These are phyloP conservation scores for Cercospora beticola DNA, from an alignment of 2,329 filamentous ascomycete genomes.

Conservation along the genomic window DNA sequence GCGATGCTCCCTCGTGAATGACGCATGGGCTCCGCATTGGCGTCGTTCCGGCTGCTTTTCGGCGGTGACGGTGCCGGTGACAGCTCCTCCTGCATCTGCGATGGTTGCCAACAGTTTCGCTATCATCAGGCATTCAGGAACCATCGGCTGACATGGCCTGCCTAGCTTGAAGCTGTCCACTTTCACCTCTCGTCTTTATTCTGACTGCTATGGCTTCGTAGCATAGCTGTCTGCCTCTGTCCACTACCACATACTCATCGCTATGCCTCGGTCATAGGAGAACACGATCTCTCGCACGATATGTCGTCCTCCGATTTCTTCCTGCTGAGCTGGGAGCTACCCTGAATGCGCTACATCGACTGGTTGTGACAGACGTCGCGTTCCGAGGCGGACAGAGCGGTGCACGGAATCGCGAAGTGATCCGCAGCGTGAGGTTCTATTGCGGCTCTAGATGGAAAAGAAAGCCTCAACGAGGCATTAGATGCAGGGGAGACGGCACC, in stretches of 20 bases:
- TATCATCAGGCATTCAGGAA: conserved; percentile 2
- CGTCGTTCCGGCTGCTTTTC: conserved; percentile 4
- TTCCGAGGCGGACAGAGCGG: conserved; percentile 5
- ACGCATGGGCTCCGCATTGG: conserved; percentile 2
- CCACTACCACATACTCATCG: not conserved
- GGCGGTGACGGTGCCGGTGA: not conserved
- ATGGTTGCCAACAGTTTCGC: not conserved
- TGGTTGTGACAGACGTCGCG: not conserved
- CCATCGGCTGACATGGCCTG: not conserved
- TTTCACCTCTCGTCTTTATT: too few species aligned
- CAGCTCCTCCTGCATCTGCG: conserved; percentile 4
- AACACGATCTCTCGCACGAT: not conserved
- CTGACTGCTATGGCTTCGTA: not conserved
- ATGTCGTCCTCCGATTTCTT: conserved; percentile 4
- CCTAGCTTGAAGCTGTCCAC: conserved; percentile 6
- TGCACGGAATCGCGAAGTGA: not conserved
- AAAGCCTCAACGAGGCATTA: not conserved
- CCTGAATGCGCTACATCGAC: not conserved
- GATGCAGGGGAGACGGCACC: not conserved
- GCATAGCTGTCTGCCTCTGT: not conserved
- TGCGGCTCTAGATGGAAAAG: not conserved
- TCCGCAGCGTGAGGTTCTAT: not conserved
- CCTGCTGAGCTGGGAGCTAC: conserved; percentile 5
- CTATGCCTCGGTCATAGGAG: not conserved
- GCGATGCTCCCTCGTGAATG: conserved; percentile 1